Base-by-base conservation (phyloP, 176 grass and related monocot species). In the Alloteropsis semialata region DNA sequence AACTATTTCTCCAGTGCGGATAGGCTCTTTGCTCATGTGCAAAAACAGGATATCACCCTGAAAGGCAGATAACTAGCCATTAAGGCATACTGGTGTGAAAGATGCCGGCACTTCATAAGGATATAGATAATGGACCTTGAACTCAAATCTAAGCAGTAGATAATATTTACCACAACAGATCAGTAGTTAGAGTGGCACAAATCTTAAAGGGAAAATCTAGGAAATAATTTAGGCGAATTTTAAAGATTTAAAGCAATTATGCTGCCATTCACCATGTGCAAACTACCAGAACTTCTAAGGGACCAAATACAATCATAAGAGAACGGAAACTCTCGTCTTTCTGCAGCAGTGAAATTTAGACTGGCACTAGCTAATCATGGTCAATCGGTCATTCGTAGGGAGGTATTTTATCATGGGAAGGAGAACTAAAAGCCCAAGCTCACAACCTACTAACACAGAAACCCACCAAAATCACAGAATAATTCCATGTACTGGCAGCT, bases 41-140 rank as follows among this genome's bases (percentile, higher is more conserved):
- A 93, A 82, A 65, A 93, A 93, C 7, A 93, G 72, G 48, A 93
- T 93, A 82, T 93, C 91, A 70, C 87, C 91, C 87, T 93, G 84
- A 16, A 85, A 78, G 74, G 56, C 5, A 67, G 30, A 83, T 45
- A 79, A 74, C 46, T 21, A 83, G 33, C 32, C n/a, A 84, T 66
- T 79, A 11, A 49, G 16, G 46, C 13, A 56, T 42, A 66, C 22
- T 14, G 37, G 21, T 70, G 34, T 17, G 39, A 65, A 41, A 78
- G 19, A 27, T 19, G 8, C 24, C 19, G 5, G 14, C 33, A 56
- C 55, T 15, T 10, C 42, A 63, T 32, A 75, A 43, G 11, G 16
- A 6, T 49, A 38, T 5, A 71, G 22, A 66, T 17, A 71, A 55
- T 21, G 1, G 50, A 34, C 16, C 54, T 22, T 73, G 16, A 16